Evolutionary conservation across 1,284 basidiomycete genomes (phyloP).

Genomic region (Ceratobasidium sp.): DNA sequence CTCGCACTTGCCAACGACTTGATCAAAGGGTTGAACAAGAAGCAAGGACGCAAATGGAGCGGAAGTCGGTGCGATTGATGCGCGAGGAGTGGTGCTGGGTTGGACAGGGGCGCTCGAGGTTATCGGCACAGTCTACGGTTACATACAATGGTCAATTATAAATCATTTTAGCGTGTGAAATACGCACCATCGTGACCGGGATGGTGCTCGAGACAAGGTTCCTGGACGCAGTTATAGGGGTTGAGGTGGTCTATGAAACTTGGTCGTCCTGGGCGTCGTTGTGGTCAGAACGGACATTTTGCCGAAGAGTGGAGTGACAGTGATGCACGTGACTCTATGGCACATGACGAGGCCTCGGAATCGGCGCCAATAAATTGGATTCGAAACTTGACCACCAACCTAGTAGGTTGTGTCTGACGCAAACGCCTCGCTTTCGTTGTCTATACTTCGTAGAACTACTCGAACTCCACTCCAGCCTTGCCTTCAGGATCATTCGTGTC

Average conservation of each 20-base stretch:
- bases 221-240: background rate
- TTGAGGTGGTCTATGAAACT: background rate
- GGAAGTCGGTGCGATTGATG: background rate
- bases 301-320: too few species aligned
- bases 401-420: too few species aligned
- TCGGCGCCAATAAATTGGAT: too few species aligned
- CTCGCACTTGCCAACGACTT: conserved; percentile 10
- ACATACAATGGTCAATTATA: background rate
- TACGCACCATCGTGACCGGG: background rate
- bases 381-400: too few species aligned
- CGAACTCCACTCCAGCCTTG: too few species aligned
- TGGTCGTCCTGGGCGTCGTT: background rate
- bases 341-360: too few species aligned
- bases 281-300: background rate
- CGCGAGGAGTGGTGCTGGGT: background rate
- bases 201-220: background rate
- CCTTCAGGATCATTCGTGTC: too few species aligned
- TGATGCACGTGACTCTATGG: too few species aligned
- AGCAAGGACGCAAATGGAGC: background rate
- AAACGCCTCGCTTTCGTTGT: too few species aligned
- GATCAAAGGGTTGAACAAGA: background rate
- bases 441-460: too few species aligned
- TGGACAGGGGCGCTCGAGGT: background rate
- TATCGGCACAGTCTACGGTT: conserved; percentile 12
- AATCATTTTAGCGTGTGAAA: background rate